Evolutionary conservation across 2,329 filamentous ascomycete genomes (phyloP).

Genomic region (Penicillium sclerotiorum): DNA sequence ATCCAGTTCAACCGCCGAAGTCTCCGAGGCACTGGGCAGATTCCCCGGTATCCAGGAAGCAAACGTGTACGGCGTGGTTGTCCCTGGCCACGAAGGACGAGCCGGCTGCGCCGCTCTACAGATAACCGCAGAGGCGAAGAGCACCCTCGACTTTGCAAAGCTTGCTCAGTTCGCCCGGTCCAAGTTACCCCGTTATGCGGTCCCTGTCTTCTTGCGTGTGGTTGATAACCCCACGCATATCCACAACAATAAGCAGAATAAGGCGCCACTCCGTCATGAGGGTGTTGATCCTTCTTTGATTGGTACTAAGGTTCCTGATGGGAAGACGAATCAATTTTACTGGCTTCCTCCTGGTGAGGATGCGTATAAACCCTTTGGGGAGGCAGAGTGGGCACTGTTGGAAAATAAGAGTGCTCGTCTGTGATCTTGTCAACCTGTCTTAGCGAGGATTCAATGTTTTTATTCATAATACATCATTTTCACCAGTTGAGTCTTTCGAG

Average conservation of each 20-base stretch:
- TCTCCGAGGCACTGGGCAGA: constrained; percentile 63
- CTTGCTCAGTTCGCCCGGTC: constrained; percentile 62
- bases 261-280: constrained; percentile 68
- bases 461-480: too few species aligned
- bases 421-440: too few species aligned
- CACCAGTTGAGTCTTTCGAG: too few species aligned
- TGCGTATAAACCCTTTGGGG: constrained; percentile 62
- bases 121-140: constrained; percentile 55
- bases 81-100: constrained; percentile 69
- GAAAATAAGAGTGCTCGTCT: constrained; percentile 49
- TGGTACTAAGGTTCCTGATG: constrained; percentile 47
- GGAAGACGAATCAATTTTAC: constrained; percentile 49
- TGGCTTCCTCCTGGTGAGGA: constrained; percentile 54
- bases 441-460: too few species aligned
- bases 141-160: constrained; percentile 61
- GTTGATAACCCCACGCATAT: constrained; percentile 49
- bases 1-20: constrained; percentile 61
- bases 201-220: constrained; percentile 72
- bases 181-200: constrained; percentile 71
- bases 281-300: constrained; percentile 62
- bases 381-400: constrained; percentile 61
- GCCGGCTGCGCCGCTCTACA: constrained; percentile 64
- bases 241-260: constrained; percentile 80
- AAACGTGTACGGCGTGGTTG: constrained; percentile 69
- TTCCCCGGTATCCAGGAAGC: constrained; percentile 65